Evolutionary conservation across 2,329 filamentous ascomycete species (phyloP), one percentile per base, ranked within the genome.

Genomic region (Clarireedia paspali): DNA sequence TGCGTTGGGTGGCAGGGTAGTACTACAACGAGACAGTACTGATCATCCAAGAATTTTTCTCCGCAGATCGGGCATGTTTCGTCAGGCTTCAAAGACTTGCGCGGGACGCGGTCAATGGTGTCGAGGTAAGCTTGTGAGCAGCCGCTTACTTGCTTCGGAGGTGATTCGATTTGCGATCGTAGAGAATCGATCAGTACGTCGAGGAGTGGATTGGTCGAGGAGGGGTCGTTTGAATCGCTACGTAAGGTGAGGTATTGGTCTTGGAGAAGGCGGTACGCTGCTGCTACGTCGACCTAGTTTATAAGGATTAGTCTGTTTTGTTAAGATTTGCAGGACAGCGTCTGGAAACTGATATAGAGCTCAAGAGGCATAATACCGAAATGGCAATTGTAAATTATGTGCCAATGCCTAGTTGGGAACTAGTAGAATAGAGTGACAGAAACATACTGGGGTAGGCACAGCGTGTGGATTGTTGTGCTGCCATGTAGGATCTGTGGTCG

Each of bases 11-110:
- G 74, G 66, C 83, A 87, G 42, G 82, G 82, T 64, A 87, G 73
- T 72, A 83, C 77, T 27, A 86, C 83, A 12, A 86, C 82, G 2
- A 87, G 73, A 55, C 77, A 80, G 66, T 81, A 84, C 63, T 74
- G 71, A 64, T 87, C 83, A 63, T 85, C 81, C 47, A 84, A 72
- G 64, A 81, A 84, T 30, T 69, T 71, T 63, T 85, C 79, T 57
- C 80, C 81, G 70, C 83, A 86, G 67, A 86, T 85, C 44, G 82
- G 79, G 61, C 83, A 86, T 51, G 79, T 80, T 46, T 83, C 80
- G 2, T 64, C 50, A 46, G 63, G 57, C 63, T 69, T 70, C 27
- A 86, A 72, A 46, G 61, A 66, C 72, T 75, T 77, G 61, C 76
- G 75, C 39, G 72, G 68, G 50, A 86, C 82, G 14, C 83, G 74